Base-by-base conservation (phyloP, 371 early-diverging fungal genomes). In the Mortierella sp. region DNA sequence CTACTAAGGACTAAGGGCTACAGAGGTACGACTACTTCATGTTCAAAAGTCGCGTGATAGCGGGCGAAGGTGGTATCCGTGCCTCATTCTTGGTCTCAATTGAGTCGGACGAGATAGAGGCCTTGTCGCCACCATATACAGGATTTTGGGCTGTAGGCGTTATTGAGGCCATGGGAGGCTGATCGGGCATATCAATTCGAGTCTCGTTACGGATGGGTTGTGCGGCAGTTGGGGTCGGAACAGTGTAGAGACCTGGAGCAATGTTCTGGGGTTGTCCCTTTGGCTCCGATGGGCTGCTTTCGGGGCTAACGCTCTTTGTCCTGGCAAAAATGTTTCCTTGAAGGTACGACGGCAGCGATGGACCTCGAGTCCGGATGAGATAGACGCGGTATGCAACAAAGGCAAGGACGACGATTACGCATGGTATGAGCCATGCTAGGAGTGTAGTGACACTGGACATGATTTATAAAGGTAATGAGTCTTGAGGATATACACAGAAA, bases 301-400 rank as follows among this genome's bases (percentile, higher is more conserved):
- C 62, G 21, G 75, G 60, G 21, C 62, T 15, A 18, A 75, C 56
- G 64, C 76, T 75, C 11, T 57, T 19, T 23, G 76, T 71, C 12
- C 76, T 71, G 1, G 63, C 65, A 75, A 75, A 75, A 57, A 75
- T 19, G 25, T 75, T 75, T 21, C 68, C 68, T 19, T 56, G 76
- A 19, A 75, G 60, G 47, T 47, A 63, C 47, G 64, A 28, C 6
- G 76, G 76, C 46, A 75, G 26, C 16, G 52, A 30, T 19, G 76
- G 70, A 26, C 70, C 70, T 21, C 61, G 67, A 30, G 71, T 75
- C 55, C 50, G 43, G 61, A 71, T 71, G 55, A 71, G 45, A 37
- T 75, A 57, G 55, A 75, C 53, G 4, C 76, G 66, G 67, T 67
- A 75, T 2, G 53, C 68, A 23, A 75, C 51, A 25, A 71, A 43